Evolutionary conservation across 1,284 basidiomycete genomes (phyloP).

Genomic region (Pseudozyma thailandica): DNA sequence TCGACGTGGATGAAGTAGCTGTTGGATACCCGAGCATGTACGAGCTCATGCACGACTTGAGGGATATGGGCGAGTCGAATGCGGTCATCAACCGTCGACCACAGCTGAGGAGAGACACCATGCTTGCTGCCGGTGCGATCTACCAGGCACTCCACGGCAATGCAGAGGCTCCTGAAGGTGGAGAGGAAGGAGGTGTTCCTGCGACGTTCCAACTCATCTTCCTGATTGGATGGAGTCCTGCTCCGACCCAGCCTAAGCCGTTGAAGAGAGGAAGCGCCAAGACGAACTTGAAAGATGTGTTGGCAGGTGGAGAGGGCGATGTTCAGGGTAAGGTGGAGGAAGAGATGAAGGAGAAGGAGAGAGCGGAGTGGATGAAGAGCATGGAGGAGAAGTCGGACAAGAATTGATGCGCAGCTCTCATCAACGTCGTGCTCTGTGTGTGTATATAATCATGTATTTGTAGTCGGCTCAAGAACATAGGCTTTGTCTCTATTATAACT

Average conservation of each 20-base stretch:
- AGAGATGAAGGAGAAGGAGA: slow-evolving; percentile 22
- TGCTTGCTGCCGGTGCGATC: slow-evolving; percentile 89
- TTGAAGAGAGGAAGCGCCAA: slow-evolving; percentile 85
- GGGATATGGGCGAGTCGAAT: slow-evolving; percentile 96
- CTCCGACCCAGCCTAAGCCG: slow-evolving; percentile 83
- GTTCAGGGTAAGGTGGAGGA: slow-evolving; percentile 20
- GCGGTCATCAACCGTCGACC: slow-evolving; percentile 77
- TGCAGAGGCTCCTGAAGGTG: slow-evolving; percentile 9
- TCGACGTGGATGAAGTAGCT: slow-evolving; percentile 92
- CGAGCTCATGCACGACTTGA: slow-evolving; percentile 91
- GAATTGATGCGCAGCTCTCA: neutral
- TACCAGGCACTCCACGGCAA: slow-evolving; percentile 78
- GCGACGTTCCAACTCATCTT: slow-evolving; percentile 97
- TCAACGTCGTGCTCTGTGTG: slow-evolving; percentile 1
- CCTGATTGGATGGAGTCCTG: slow-evolving; percentile 99
- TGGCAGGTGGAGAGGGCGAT: slow-evolving; percentile 39
- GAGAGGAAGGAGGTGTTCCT: slow-evolving; percentile 75
- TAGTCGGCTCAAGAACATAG: neutral
- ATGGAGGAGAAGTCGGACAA: slow-evolving; percentile 22
- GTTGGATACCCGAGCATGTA: slow-evolving; percentile 94
- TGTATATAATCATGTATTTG: neutral
- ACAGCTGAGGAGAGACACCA: slow-evolving; percentile 83
- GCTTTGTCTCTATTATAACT: neutral
- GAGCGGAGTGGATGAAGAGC: slow-evolving; percentile 30
- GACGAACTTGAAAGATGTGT: slow-evolving; percentile 79